phyloP scores from a whole-genome alignment of 1,284 basidiomycete species.

The Cerioporus squamosus region DNA sequence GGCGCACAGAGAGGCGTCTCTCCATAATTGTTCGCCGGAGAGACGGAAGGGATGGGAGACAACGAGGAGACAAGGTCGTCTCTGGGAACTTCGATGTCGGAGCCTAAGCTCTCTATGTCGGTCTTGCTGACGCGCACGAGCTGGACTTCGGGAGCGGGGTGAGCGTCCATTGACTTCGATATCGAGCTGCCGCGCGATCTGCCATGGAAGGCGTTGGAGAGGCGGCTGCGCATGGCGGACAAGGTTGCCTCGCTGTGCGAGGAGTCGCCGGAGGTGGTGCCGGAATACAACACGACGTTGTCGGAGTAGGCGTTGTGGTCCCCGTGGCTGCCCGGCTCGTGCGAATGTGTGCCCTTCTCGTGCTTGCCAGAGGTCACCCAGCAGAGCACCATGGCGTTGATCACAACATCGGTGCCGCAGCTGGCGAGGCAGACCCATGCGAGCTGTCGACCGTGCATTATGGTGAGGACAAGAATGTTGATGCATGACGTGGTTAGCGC shows the following conservation, averaged over 20 bases:
- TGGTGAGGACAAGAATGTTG: constrained; percentile 54
- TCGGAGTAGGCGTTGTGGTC: no score
- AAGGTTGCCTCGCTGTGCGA: neutral
- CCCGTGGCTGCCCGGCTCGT: no score
- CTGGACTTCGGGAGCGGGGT: no score
- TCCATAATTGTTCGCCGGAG: neutral
- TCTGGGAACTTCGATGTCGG: no score
- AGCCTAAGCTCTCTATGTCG: no score
- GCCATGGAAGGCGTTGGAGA: constrained; percentile 19
- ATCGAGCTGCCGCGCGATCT: neutral
- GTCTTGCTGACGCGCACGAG: no score
- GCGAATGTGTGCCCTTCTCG: neutral
- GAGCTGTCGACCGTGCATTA: constrained; percentile 52
- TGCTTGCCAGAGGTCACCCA: constrained; percentile 31
- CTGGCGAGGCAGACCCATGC: constrained; percentile 59
- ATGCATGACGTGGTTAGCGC: constrained; percentile 46
- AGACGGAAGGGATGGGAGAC: neutral
- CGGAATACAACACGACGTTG: no score
- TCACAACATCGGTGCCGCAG: constrained; percentile 48
- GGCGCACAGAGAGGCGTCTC: neutral
- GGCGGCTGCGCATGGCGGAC: constrained; percentile 18
- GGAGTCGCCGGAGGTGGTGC: constrained; percentile 9
- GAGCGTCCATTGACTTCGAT: neutral
- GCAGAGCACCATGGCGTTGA: constrained; percentile 31
- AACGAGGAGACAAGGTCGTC: no score